Evolutionary conservation across 2,329 filamentous ascomycete species (phyloP).

Genomic region (Talaromyces rugulosus): DNA sequence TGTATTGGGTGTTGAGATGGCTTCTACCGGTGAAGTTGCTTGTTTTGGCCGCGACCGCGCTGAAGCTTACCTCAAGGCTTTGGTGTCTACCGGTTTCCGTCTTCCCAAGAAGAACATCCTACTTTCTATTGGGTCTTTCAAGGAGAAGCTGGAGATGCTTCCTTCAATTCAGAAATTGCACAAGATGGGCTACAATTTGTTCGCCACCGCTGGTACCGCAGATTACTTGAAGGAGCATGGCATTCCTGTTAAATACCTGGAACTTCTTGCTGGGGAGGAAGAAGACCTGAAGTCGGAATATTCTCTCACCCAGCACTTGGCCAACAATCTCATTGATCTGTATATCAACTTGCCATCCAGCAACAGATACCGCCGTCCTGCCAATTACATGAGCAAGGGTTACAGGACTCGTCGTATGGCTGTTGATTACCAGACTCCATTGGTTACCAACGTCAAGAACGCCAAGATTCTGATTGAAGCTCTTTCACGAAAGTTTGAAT

Average conservation of each 20-base stretch:
- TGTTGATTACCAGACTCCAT: conserved; percentile 92
- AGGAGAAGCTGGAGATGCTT: conserved; percentile 97
- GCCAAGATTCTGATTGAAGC: conserved; percentile 96
- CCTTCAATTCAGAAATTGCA: conserved; percentile 86
- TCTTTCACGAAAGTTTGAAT: conserved; percentile 80
- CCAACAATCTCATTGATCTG: conserved; percentile 95
- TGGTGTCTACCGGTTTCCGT: conserved; percentile 94
- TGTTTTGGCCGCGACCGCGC: conserved; percentile 95
- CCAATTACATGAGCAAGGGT: conserved; percentile 97
- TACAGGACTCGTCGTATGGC: conserved; percentile 97
- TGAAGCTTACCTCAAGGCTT: conserved; percentile 93
- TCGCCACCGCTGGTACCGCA: conserved; percentile 91
- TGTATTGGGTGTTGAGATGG: conserved; percentile 97
- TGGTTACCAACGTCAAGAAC: conserved; percentile 99
- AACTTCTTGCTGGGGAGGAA: conserved; percentile 72
- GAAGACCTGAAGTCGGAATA: conserved; percentile 92
- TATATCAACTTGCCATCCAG: conserved; percentile 99
- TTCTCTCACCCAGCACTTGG: conserved; percentile 91
- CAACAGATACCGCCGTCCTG: conserved; percentile 93
- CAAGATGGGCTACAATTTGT: conserved; percentile 89
- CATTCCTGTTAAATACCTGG: conserved; percentile 87
- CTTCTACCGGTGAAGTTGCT: conserved; percentile 95
- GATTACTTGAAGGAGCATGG: conserved; percentile 94
- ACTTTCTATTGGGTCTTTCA: conserved; percentile 92
- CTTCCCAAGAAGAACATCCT: conserved; percentile 94